phyloP scores from a whole-genome alignment of 2,329 filamentous ascomycete species.

The Diaporthe nobilis region DNA sequence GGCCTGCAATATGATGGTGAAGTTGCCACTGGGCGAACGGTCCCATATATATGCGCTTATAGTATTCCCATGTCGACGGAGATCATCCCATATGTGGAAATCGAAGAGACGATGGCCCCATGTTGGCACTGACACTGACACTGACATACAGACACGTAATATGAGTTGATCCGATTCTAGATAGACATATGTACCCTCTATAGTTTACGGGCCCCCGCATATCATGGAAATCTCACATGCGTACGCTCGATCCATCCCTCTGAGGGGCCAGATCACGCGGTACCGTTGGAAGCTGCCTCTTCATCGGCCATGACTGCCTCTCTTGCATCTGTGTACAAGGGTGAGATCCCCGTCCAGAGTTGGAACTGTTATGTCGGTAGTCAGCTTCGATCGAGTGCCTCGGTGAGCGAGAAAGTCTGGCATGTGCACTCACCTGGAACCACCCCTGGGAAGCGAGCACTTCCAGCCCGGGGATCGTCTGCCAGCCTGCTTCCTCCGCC shows the following conservation, averaged over 20 bases:
- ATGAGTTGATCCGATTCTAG: conserved; percentile 7
- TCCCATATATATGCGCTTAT: conserved; percentile 5
- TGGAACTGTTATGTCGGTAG: conserved; percentile 70
- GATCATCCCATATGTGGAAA: conserved; percentile 17
- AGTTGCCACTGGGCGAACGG: conserved; percentile 29
- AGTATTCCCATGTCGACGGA: conserved; percentile 1
- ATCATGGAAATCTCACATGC: neutral
- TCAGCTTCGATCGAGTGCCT: conserved; percentile 44
- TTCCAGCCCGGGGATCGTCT: conserved; percentile 87
- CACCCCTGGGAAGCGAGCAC: conserved; percentile 90
- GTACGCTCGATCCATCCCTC: conserved; percentile 1
- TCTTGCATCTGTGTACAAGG: conserved; percentile 79
- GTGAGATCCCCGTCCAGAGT: conserved; percentile 86
- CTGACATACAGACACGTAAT: conserved; percentile 4
- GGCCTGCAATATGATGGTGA: neutral
- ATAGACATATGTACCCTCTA: neutral
- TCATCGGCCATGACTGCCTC: conserved; percentile 66
- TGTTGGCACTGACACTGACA: conserved; percentile 5
- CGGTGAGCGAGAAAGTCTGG: neutral
- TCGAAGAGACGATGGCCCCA: neutral
- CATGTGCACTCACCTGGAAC: conserved; percentile 78
- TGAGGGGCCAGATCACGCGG: neutral
- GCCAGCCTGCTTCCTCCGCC: conserved; percentile 84
- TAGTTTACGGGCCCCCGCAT: neutral
- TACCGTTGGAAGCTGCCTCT: conserved; percentile 16